phyloP scores from a whole-genome alignment of 139 green algal species.

The Haematococcus sp. region DNA sequence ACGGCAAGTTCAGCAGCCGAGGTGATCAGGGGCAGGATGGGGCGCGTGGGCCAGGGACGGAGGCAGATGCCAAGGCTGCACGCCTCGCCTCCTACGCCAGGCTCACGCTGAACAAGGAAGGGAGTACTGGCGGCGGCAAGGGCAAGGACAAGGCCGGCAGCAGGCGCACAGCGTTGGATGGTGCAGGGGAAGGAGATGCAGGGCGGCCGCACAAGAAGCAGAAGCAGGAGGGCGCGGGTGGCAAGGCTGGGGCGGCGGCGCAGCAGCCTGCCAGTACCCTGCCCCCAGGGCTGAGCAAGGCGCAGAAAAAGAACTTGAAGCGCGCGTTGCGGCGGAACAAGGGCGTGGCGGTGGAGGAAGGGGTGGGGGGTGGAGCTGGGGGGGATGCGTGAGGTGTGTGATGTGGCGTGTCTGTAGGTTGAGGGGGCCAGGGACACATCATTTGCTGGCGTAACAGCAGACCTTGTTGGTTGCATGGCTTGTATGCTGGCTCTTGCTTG shows the following conservation, averaged over 20 bases:
- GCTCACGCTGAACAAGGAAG: constrained; percentile 33
- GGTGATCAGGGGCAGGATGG: not conserved
- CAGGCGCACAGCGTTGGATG: not conserved
- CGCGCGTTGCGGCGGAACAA: constrained; percentile 47
- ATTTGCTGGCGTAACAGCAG: too few species aligned
- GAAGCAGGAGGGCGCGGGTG: constrained; percentile 21
- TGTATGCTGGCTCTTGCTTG: too few species aligned
- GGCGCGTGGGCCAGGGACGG: not conserved
- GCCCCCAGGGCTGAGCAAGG: constrained; percentile 47
- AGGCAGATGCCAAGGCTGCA: constrained; percentile 17
- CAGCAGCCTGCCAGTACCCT: constrained; percentile 7
- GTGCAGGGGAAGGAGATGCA: not conserved
- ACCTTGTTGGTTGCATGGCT: too few species aligned
- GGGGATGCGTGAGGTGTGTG: too few species aligned
- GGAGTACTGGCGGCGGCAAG: not conserved
- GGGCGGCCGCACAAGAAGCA: constrained; percentile 4
- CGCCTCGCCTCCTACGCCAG: constrained; percentile 56
- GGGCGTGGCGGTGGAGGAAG: too few species aligned
- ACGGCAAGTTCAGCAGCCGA: too few species aligned
- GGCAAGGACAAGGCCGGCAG: constrained; percentile 3
- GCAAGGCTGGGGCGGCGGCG: not conserved
- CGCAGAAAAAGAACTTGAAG: constrained; percentile 74
- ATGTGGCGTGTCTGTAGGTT: too few species aligned
- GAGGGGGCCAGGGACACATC: too few species aligned
- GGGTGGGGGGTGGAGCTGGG: too few species aligned